Evolutionary conservation across 2,329 filamentous ascomycete genomes (phyloP), one percentile per base, ranked within the genome.

Genomic region (Penicillium sp.): DNA sequence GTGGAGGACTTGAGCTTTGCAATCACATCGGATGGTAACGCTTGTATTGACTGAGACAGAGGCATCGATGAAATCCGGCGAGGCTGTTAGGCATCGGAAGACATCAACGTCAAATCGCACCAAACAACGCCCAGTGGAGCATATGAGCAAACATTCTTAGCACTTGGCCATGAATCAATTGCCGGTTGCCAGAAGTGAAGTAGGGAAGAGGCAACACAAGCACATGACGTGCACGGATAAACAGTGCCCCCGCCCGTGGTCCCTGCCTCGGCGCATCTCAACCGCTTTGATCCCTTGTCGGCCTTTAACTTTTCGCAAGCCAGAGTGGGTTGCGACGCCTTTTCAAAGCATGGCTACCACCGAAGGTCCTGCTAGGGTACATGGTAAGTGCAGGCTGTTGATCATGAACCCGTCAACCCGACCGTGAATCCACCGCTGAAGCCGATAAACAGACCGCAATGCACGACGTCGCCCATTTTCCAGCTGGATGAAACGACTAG

Each of bases 401-500:
- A 36, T 13, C 24, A 27, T 27, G n/a, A 36, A 44, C 38, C 42
- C 34, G 27, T 56, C 42, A 34, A 32, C 43, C 46, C 41, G 6
- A n/a, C 40, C 47, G 27, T 50, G 42, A 56, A 50, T 54, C 38
- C 50, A 42, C 11, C 31, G 44, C 54, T 60, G 50, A 59, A 40
- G 45, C 42, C 16, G 44, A 45, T 56, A 75, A 58, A 64, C 75
- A 92, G 88, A 92, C 72, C 84, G 86, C 62, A 81, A 86, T 68
- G 83, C 83, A 65, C 88, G 91, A 61, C 88, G 92, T 65, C 86
- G 90, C 60, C 93, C 92, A 22, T 97, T 97, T 71, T 85, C 92
- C 44, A 90, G 87, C 63, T 95, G 93, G 89, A 91, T 99, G 80
- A 96, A 92, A 81, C 92, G 92, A 68, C 84, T 97, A 53, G 87